Evolutionary conservation across 73 alveolate species (phyloP), one percentile per base, ranked within the genome.

Genomic region (Paramecium pentaurelia): DNA sequence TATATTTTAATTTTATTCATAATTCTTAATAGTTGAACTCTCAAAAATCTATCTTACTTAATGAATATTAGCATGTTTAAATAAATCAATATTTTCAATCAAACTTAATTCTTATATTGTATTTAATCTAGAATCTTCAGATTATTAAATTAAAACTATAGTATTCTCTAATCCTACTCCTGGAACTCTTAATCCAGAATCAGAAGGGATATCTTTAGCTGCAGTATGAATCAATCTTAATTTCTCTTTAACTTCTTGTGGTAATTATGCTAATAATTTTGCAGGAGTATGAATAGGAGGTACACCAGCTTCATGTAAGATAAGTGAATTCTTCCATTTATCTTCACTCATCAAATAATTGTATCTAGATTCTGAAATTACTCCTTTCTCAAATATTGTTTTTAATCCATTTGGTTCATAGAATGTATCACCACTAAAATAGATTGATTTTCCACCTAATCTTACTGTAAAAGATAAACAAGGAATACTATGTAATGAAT

Each of bases 241-340:
- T n/a, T 87, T 87, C 27, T 87, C 93, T 42, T 87, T 87, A 34
- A 87, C 51, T 18, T 59, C n/a, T 30, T 49, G 30, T 9, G 93
- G 88, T 0, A 87, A 45, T 37, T 8, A 47, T 3, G 88, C 86
- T 10, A 87, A 87, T 12, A 87, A 10, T 30, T 73, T 64, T 20
- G 71, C 71, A 16, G 93, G 88, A 14, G 93, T 87, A 42, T 87
- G 93, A 16, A 87, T 87, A 37, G 93, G 93, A 18, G 93, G 93
- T 6, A 87, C 93, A 25, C 93, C 93, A 14, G 93, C 93, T 25
- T 87, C 93, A 36, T 87, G 89, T 6, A 87, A 38, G 16, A 87
- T 87, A 27, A 87, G 77, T 11, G 54, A 42, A 22, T 32, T 58
- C 5, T 60, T 64, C 27, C 77, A 87, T 34, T 87, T 77, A 30